These are phyloP conservation scores for Penstemon newberryi DNA, from an alignment of 257 asterid species.

Conservation along the genomic window DNA sequence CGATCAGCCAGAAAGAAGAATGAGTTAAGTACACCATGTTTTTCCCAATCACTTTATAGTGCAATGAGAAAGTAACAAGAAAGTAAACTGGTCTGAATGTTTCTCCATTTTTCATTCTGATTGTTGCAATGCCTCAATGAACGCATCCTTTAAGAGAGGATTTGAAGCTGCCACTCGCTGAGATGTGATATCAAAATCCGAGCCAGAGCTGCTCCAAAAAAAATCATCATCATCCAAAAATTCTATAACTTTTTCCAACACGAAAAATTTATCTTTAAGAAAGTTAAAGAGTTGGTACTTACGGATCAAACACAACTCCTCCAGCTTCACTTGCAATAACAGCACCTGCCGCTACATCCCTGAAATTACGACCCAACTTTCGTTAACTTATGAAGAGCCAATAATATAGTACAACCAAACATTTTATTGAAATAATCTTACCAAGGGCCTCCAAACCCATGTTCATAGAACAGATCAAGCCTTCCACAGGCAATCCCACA, in stretches of 20 bases:
- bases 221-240: not conserved
- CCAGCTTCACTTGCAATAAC: constrained; percentile 82
- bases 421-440: constrained; percentile 18
- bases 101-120: constrained; percentile 39
- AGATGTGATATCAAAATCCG: constrained; percentile 63
- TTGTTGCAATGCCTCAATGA: constrained; percentile 58
- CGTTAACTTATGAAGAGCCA: constrained; percentile 17
- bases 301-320: constrained; percentile 82
- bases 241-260: not conserved
- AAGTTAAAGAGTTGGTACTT: constrained; percentile 34
- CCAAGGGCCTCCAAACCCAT: constrained; percentile 90
- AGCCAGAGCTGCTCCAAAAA: constrained; percentile 55
- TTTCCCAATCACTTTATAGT: constrained; percentile 21
- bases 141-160: constrained; percentile 59
- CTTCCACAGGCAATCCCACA: constrained; percentile 90
- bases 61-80: constrained; percentile 26
- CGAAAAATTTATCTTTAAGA: not conserved
- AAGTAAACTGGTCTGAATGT: constrained; percentile 23
- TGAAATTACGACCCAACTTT: constrained; percentile 27
- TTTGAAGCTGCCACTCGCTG: constrained; percentile 82
- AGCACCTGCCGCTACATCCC: constrained; percentile 95
- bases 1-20: constrained; percentile 23
- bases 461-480: constrained; percentile 76
- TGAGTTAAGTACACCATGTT: constrained; percentile 19
- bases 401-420: not conserved